Conservation (phyloP, 306 rosid species). For the Trifolium repens region DNA sequence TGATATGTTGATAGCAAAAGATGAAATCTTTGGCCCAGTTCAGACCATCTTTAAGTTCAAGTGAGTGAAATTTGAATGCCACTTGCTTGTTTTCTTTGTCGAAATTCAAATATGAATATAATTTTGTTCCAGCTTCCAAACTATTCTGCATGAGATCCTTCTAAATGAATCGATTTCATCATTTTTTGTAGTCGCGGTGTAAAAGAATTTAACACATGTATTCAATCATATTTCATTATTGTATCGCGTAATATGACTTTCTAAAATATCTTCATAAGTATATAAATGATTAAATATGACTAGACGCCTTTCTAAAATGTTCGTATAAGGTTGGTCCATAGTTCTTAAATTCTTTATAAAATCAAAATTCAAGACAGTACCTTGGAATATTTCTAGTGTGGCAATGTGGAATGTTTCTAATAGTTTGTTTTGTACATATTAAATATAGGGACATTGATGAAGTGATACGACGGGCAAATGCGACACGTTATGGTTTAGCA, state of each 20-base stretch:
- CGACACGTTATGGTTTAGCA: constrained; percentile 72
- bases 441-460: constrained; percentile 68
- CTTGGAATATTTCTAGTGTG: not conserved
- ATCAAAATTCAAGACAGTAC: not conserved
- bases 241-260: not conserved
- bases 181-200: not conserved
- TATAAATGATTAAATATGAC: not conserved
- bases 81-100: not conserved
- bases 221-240: not conserved
- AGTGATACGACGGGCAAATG: constrained; percentile 70
- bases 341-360: not conserved
- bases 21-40: constrained; percentile 96
- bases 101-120: not conserved
- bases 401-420: not conserved
- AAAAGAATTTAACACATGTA: not conserved
- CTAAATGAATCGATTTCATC: not conserved
- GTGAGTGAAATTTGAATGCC: constrained; percentile 55
- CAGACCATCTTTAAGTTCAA: constrained; percentile 89
- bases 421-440: too few relatives aligned
- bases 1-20: constrained; percentile 90
- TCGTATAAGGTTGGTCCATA: not conserved
- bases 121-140: not conserved
- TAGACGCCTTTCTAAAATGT: not conserved
- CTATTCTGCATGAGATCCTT: not conserved
- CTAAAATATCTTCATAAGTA: not conserved